A percentile compares a stretch with the other conserved stretches of the same genome.
Conservation (phyloP, 192 early-diverging fungal genomes). For the Coemansia sp. region DNA sequence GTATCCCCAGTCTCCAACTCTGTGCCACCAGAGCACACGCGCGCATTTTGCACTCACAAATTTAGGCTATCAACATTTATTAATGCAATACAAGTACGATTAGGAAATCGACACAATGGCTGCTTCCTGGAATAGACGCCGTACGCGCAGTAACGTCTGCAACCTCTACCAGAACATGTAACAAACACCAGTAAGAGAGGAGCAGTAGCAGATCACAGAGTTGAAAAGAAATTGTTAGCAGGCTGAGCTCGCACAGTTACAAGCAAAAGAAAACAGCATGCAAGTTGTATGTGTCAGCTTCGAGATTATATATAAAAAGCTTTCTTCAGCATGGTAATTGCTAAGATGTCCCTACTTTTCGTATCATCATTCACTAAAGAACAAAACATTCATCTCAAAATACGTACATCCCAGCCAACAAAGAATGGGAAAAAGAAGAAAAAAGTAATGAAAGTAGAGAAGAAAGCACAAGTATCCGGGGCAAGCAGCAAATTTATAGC, state of each 20-base stretch:
- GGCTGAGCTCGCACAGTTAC: not conserved
- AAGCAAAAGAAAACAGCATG: not conserved
- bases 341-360: slow-evolving; percentile 45
- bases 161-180: not conserved
- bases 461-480: not conserved
- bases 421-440: not conserved
- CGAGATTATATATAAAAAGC: slow-evolving; percentile 29
- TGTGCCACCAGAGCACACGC: not conserved
- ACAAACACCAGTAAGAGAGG: not conserved
- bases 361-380: slow-evolving; percentile 37
- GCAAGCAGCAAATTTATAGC: not conserved
- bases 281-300: slow-evolving; percentile 20
- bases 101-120: not conserved
- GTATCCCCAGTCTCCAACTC: not conserved
- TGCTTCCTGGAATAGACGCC: not conserved
- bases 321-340: slow-evolving; percentile 19
- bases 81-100: not conserved
- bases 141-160: not conserved
- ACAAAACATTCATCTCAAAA: not conserved
- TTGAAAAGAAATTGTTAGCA: not conserved
- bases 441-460: not conserved
- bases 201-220: slow-evolving; percentile 1
- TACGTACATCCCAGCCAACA: not conserved
- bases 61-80: not conserved
- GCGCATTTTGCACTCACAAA: too few relatives aligned